These are phyloP conservation scores for Exophiala lecanii-corni DNA, from an alignment of 2,329 filamentous ascomycete genomes.

Conservation along the genomic window DNA sequence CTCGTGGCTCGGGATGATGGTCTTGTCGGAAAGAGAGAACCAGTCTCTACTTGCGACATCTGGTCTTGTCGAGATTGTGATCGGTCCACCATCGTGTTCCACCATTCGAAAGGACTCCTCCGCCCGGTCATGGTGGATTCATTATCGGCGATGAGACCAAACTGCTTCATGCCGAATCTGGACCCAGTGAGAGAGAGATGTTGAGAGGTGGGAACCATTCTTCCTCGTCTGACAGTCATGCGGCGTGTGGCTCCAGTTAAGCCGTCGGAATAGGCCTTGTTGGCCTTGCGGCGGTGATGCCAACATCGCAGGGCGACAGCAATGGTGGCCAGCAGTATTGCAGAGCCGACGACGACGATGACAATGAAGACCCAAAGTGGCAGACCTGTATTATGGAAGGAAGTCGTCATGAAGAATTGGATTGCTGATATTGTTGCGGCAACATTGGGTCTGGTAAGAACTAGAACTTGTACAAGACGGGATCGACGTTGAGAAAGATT, in stretches of 20 bases:
- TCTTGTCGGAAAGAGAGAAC: conserved; percentile 10
- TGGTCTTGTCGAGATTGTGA: conserved; percentile 21
- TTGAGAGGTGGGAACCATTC: conserved; percentile 25
- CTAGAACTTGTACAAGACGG: neutral
- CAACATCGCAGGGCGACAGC: conserved; percentile 18
- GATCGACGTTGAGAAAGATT: neutral
- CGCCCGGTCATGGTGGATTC: conserved; percentile 22
- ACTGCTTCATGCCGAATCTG: conserved; percentile 25
- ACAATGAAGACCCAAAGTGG: conserved; percentile 26
- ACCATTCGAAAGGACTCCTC: conserved; percentile 28
- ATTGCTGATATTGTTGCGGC: neutral
- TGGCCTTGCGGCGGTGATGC: conserved; percentile 13
- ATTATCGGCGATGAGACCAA: conserved; percentile 22
- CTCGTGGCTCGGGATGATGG: conserved; percentile 16
- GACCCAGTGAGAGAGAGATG: conserved; percentile 28
- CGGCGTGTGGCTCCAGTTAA: conserved; percentile 23
- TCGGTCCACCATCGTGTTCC: conserved; percentile 24
- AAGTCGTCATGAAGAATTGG: conserved; percentile 23
- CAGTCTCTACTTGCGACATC: conserved; percentile 20
- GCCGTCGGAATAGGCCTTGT: conserved; percentile 12
- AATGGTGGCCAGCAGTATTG: conserved; percentile 15
- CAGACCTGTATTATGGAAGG: conserved; percentile 21
- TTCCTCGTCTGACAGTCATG: conserved; percentile 25
- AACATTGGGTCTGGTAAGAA: too few species aligned
- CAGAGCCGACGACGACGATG: conserved; percentile 23